Evolutionary conservation across 805 yeast genomes (phyloP).

Genomic region (Candida gorgasii): DNA sequence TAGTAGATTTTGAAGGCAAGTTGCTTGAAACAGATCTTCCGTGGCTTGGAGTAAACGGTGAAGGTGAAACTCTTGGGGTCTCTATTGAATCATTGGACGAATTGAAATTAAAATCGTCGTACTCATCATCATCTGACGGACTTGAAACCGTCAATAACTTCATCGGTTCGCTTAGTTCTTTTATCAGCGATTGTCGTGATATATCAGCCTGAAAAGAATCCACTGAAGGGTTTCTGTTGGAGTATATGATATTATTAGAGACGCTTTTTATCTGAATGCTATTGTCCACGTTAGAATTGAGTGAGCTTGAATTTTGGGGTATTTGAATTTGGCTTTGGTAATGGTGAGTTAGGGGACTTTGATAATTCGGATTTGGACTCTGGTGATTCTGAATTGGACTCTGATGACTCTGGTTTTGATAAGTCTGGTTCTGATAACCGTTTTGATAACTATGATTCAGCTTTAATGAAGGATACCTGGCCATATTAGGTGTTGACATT

Average conservation of each 20-base stretch:
- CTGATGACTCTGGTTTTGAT: background rate
- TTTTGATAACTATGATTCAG: background rate
- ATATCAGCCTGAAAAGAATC: constrained; percentile 28
- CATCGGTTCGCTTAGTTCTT: background rate
- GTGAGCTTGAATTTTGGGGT: background rate
- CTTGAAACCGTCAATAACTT: background rate
- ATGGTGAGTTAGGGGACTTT: background rate
- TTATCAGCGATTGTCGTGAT: constrained; percentile 6
- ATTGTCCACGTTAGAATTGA: constrained; percentile 7
- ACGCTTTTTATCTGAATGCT: constrained; percentile 15
- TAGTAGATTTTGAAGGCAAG: constrained; percentile 3
- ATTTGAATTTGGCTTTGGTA: background rate
- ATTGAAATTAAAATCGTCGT: constrained; percentile 19
- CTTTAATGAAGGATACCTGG: constrained; percentile 5
- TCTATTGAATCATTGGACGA: constrained; percentile 18
- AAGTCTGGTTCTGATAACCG: background rate
- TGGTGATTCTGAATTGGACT: background rate
- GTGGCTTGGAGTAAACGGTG: background rate
- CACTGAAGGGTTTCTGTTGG: constrained; percentile 24
- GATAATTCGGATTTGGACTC: background rate
- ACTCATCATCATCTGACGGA: constrained; percentile 6
- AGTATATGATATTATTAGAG: constrained; percentile 22
- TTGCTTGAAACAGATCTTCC: constrained; percentile 6
- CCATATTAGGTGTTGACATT: background rate
- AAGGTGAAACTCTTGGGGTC: constrained; percentile 5